phyloP scores from a whole-genome alignment of 2,329 filamentous ascomycete genomes.

The Neoarthrinium moseri region DNA sequence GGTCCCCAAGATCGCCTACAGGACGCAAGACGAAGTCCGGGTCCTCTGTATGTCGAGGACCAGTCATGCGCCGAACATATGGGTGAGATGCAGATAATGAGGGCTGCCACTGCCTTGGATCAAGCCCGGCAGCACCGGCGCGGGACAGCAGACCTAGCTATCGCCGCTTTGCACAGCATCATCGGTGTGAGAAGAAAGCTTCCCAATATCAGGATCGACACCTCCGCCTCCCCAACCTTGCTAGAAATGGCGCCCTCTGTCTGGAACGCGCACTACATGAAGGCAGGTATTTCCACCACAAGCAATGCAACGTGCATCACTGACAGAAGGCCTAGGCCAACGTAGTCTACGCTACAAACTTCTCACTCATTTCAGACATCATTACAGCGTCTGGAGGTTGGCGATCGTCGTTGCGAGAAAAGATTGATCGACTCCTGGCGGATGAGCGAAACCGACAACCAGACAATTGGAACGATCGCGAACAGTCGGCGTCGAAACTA shows the following conservation, averaged over 20 bases:
- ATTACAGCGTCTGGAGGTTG: background rate
- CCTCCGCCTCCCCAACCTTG: conserved; percentile 9
- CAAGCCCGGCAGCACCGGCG: conserved; percentile 7
- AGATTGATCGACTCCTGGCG: background rate
- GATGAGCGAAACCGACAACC: background rate
- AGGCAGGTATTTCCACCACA: conserved; percentile 17
- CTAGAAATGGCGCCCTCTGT: conserved; percentile 30
- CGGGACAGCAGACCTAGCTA: conserved; percentile 15
- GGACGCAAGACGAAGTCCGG: background rate
- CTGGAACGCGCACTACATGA: conserved; percentile 31
- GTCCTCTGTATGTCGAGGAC: background rate
- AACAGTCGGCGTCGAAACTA: background rate
- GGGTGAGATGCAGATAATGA: background rate
- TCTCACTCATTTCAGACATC: conserved; percentile 4
- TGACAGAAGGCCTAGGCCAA: too few species aligned
- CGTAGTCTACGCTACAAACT: background rate
- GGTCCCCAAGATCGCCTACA: background rate
- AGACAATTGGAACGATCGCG: background rate
- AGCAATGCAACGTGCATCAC: too few species aligned
- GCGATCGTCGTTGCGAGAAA: background rate
- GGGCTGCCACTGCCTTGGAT: background rate
- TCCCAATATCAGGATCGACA: conserved; percentile 14
- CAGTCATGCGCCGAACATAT: background rate
- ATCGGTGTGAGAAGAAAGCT: conserved; percentile 23
- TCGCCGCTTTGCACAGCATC: conserved; percentile 24